phyloP scores from a whole-genome alignment of 345 rosid species.

The Dipteronia sinensis region DNA sequence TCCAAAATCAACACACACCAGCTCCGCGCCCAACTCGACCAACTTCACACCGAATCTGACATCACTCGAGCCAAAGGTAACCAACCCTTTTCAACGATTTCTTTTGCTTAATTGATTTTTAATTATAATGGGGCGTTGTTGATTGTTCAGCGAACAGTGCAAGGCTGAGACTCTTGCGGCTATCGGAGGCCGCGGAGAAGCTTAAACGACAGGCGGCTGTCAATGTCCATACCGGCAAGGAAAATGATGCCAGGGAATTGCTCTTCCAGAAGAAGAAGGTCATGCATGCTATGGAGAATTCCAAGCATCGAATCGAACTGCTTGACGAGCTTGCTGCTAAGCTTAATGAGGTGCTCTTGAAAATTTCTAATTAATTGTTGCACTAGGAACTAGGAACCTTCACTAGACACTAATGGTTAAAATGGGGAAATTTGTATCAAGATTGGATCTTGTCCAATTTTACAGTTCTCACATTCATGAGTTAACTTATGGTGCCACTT shows the following conservation, averaged over 20 bases:
- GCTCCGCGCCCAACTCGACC: slow-evolving; percentile 73
- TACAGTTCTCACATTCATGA: not conserved
- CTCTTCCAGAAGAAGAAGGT: slow-evolving; percentile 89
- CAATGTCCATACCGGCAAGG: slow-evolving; percentile 63
- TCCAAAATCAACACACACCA: slow-evolving; percentile 43
- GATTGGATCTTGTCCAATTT: too few species aligned
- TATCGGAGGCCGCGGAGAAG: slow-evolving; percentile 87
- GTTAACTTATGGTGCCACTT: not conserved
- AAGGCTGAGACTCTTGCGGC: slow-evolving; percentile 75
- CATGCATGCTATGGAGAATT: slow-evolving; percentile 73
- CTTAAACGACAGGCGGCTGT: slow-evolving; percentile 73
- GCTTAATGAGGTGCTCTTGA: slow-evolving; percentile 66
- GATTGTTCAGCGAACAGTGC: slow-evolving; percentile 62
- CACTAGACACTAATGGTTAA: too few species aligned
- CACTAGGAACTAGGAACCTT: too few species aligned
- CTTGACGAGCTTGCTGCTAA: slow-evolving; percentile 68
- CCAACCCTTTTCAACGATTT: not conserved
- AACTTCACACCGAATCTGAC: slow-evolving; percentile 72
- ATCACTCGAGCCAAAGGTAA: slow-evolving; percentile 71
- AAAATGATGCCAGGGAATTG: slow-evolving; percentile 73
- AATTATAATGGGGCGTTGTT: not conserved
- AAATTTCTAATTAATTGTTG: not conserved
- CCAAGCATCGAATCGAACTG: slow-evolving; percentile 72
- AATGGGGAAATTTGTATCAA: too few species aligned
- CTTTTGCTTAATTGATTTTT: not conserved